Percentiles rank a stretch among this genome's conserved stretches.
Evolutionary conservation across 176 grass and related monocot genomes (phyloP).

Genomic region (Chrysopogon serrulatus): DNA sequence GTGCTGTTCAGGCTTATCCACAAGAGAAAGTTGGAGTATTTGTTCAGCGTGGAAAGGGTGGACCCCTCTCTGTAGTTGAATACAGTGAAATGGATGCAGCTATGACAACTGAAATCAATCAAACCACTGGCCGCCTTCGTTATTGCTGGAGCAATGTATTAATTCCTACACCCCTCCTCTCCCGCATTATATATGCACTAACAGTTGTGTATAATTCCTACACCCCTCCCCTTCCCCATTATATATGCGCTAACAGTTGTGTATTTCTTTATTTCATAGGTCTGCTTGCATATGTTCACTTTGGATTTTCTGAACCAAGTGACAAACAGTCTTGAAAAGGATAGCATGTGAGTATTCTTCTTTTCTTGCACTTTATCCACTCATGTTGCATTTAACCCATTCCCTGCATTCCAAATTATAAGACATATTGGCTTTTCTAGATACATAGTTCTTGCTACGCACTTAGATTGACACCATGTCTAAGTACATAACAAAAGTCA

Average conservation of each 20-base stretch:
- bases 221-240: neutral
- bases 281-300: conserved; percentile 92
- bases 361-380: conserved; percentile 16
- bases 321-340: conserved; percentile 81
- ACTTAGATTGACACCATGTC: too few relatives aligned
- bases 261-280: conserved; percentile 33
- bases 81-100: conserved; percentile 85
- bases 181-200: neutral
- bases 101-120: conserved; percentile 78
- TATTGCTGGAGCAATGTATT: conserved; percentile 95
- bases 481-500: too few relatives aligned
- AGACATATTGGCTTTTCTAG: too few relatives aligned
- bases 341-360: conserved; percentile 69
- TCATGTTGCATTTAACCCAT: conserved; percentile 14
- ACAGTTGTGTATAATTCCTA: conserved; percentile 26
- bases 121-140: conserved; percentile 72
- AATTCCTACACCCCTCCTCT: neutral
- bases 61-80: conserved; percentile 67
- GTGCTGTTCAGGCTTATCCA: conserved; percentile 54
- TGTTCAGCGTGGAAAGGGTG: conserved; percentile 76
- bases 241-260: neutral
- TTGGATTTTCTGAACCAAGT: conserved; percentile 95
- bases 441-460: too few relatives aligned
- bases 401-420: too few relatives aligned
- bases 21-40: conserved; percentile 85